Base-by-base conservation (phyloP, 768 basidiomycete genomes). In the Termitomyces sp. region DNA sequence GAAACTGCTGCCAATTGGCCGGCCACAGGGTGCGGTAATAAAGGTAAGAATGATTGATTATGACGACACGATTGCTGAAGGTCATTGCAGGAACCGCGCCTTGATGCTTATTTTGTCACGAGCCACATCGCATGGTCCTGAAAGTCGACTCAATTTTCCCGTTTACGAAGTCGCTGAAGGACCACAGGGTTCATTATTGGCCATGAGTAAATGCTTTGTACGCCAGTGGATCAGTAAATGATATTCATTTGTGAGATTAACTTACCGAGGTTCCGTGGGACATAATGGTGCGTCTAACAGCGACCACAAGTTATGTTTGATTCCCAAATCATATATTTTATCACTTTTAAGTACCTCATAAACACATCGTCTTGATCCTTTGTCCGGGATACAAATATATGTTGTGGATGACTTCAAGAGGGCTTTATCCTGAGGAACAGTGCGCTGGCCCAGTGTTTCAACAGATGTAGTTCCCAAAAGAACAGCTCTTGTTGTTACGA, bases 1-100 rank as follows among this genome's bases (percentile, higher is more conserved):
- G 79, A 81, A 64, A 75, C 61, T 0, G 80, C 81, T 14, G 68
- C 65, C 1, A 70, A 74, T 62, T 86, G 84, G 83, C 84, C 83
- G 1, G 59, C 75, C 54, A 69, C 61, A 1, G 81, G 74, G 16
- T 84, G 83, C 54, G 80, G 80, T 24, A 84, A 85, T 68, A 63
- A 81, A 69, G 84, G 83, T 78, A 58, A 56, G 68, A 50, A 30
- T 51, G 20, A 28, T 6, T 26, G 18, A 28, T 38, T 14, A 28
- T 40, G 18, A 16, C n/a, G 13, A 36, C 12, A 32, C n/a, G 18
- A 16, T 60, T 59, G 26, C 57, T 59, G 20, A 56, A 24, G 35
- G n/a, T 35, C 28, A 18, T 53, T 50, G 6, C 42, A 60, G 58
- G 64, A 40, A 63, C 63, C 28, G 63, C 64, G 36, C 66, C 63